These are phyloP conservation scores for Spinacia oleracea DNA, from an alignment of 179 eudicot species.

Conservation along the genomic window DNA sequence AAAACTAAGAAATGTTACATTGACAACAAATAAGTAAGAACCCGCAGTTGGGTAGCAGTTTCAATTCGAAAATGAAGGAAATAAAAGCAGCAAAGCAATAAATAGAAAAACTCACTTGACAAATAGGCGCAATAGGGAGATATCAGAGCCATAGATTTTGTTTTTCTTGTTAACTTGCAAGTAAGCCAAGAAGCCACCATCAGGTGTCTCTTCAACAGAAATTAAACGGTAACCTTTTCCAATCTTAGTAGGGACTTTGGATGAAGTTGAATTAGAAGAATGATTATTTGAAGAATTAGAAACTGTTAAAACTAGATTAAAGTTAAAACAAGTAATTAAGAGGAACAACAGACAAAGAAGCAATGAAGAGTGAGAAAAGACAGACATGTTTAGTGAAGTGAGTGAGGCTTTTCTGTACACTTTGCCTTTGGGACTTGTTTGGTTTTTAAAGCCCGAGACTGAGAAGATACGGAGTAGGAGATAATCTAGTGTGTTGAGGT, in stretches of 20 bases:
- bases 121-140: constrained; percentile 69
- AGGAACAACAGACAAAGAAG: constrained; percentile 20
- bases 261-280: constrained; percentile 1
- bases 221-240: constrained; percentile 83
- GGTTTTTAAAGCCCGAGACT: constrained; percentile 2
- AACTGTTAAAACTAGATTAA: background rate
- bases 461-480: background rate
- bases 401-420: background rate
- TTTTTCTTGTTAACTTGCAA: constrained; percentile 68
- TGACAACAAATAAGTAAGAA: no score
- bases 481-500: background rate
- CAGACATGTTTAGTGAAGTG: constrained; percentile 18
- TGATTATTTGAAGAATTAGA: background rate
- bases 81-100: no score
- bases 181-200: constrained; percentile 76
- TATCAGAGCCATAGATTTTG: constrained; percentile 74
- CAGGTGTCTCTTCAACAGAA: constrained; percentile 65
- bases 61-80: background rate
- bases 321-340: constrained; percentile 19
- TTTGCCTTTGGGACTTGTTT: background rate
- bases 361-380: constrained; percentile 11
- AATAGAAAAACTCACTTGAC: constrained; percentile 58
- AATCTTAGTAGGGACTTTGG: constrained; percentile 47
- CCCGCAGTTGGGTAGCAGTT: background rate
- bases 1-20: no score